A percentile compares a stretch with the other conserved stretches of the same genome.
Conservation (phyloP, 768 basidiomycete genomes). For the Piloderma croceum region DNA sequence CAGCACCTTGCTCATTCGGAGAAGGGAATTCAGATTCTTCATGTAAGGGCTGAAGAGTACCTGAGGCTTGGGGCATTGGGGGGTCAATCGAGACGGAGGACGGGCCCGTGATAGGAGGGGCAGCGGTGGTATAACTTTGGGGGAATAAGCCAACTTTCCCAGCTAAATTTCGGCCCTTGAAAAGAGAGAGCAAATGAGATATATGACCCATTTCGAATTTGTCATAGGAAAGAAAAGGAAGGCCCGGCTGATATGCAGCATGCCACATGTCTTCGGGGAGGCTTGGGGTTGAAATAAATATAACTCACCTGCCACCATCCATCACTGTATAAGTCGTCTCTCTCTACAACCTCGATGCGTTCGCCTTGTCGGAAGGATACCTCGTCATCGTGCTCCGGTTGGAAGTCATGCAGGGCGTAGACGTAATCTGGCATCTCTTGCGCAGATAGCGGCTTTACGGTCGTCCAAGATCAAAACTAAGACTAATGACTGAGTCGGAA, state of each 20-base stretch:
- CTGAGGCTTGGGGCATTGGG: slow-evolving; percentile 16
- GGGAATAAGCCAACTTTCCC: slow-evolving; percentile 92
- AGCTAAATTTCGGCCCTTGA: slow-evolving; percentile 75
- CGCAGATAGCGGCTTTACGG: no score
- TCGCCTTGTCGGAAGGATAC: slow-evolving; percentile 81
- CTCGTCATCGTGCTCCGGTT: slow-evolving; percentile 93
- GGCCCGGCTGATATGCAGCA: no score
- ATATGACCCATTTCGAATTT: not conserved
- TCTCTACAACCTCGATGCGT: slow-evolving; percentile 84
- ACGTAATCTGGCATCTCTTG: slow-evolving; percentile 88
- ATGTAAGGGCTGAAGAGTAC: slow-evolving; percentile 37
- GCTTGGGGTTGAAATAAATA: no score
- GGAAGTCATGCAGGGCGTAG: slow-evolving; percentile 82
- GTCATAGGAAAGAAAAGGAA: slow-evolving; percentile 4
- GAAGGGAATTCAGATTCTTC: slow-evolving; percentile 44
- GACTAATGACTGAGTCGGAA: no score
- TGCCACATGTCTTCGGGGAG: no score
- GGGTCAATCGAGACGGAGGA: slow-evolving; percentile 17
- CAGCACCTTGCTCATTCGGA: no score
- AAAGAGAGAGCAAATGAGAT: slow-evolving; percentile 3
- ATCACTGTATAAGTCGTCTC: slow-evolving; percentile 87
- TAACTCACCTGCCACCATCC: slow-evolving; percentile 85
- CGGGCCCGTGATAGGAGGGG: slow-evolving; percentile 35
- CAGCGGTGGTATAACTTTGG: slow-evolving; percentile 73
- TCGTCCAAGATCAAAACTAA: no score